A percentile compares a stretch with the other conserved stretches of the same genome.
These are phyloP conservation scores for Debaryomyces coudertii DNA, from an alignment of 1,139 yeast genomes.

Conservation along the genomic window DNA sequence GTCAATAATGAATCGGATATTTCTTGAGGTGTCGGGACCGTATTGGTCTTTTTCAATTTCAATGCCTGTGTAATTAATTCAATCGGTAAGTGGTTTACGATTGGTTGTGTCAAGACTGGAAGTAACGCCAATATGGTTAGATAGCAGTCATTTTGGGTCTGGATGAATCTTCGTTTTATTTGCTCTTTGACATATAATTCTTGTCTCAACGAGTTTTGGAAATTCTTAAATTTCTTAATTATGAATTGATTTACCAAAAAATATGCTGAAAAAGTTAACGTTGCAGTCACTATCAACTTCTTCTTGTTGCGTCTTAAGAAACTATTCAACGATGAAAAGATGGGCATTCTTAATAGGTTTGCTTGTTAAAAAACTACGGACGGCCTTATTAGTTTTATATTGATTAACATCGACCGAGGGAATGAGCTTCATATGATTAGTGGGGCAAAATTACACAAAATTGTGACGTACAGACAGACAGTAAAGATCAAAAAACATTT, in stretches of 20 bases:
- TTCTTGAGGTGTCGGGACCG: constrained; percentile 18
- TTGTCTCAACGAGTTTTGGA: constrained; percentile 69
- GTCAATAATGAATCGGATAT: constrained; percentile 38
- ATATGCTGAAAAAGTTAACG: constrained; percentile 59
- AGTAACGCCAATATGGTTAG: constrained; percentile 81
- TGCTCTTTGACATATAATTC: constrained; percentile 83
- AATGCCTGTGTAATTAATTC: constrained; percentile 75
- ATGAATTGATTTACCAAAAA: constrained; percentile 63
- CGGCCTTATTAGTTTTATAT: constrained; percentile 8
- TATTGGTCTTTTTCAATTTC: constrained; percentile 54
- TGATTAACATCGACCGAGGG: constrained; percentile 9
- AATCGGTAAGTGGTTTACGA: constrained; percentile 66
- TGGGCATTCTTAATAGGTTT: constrained; percentile 33
- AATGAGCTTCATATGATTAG: constrained; percentile 7
- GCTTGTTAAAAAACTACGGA: not conserved
- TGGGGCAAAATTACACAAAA: constrained; percentile 11
- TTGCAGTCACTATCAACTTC: constrained; percentile 59
- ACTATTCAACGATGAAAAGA: constrained; percentile 56
- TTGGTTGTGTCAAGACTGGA: constrained; percentile 73
- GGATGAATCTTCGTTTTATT: constrained; percentile 73
- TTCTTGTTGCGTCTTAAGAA: constrained; percentile 65
- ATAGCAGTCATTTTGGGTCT: constrained; percentile 89
- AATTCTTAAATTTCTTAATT: constrained; percentile 60
- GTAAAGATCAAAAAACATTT: not conserved
- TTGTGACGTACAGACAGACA: not conserved